Percentiles rank a stretch among this genome's conserved stretches.
phyloP scores from a whole-genome alignment of 345 rosid species.

The Hypericum androsaemum region DNA sequence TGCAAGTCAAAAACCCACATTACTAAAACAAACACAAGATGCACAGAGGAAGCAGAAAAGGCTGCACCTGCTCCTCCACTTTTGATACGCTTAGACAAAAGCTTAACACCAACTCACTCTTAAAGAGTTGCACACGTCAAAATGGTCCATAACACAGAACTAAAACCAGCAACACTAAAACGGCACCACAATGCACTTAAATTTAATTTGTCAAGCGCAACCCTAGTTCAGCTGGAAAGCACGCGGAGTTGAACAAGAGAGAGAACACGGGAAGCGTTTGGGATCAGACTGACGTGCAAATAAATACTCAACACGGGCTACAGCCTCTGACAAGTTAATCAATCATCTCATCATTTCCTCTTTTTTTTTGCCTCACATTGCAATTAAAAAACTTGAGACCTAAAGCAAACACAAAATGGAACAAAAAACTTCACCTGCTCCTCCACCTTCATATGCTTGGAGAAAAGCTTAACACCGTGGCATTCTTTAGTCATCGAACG shows the following conservation, averaged over 20 bases:
- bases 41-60: neutral
- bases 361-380: neutral
- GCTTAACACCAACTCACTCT: no score
- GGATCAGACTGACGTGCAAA: conserved; percentile 63
- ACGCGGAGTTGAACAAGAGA: no score
- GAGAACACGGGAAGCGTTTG: neutral
- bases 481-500: conserved; percentile 59
- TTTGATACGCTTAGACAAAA: no score
- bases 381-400: neutral
- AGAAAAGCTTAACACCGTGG: conserved; percentile 59
- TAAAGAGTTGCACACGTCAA: no score
- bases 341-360: conserved; percentile 28
- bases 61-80: no score
- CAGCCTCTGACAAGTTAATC: conserved; percentile 15
- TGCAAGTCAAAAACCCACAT: neutral
- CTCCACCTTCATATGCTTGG: conserved; percentile 85
- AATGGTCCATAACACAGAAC: no score
- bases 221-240: no score
- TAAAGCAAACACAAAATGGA: neutral
- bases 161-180: no score
- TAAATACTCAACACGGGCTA: conserved; percentile 22
- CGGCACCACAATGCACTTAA: no score
- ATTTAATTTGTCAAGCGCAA: no score
- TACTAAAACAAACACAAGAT: neutral
- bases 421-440: conserved; percentile 53